These are phyloP conservation scores for Penicillium sp. DNA, from an alignment of 2,329 filamentous ascomycete species.

Conservation along the genomic window DNA sequence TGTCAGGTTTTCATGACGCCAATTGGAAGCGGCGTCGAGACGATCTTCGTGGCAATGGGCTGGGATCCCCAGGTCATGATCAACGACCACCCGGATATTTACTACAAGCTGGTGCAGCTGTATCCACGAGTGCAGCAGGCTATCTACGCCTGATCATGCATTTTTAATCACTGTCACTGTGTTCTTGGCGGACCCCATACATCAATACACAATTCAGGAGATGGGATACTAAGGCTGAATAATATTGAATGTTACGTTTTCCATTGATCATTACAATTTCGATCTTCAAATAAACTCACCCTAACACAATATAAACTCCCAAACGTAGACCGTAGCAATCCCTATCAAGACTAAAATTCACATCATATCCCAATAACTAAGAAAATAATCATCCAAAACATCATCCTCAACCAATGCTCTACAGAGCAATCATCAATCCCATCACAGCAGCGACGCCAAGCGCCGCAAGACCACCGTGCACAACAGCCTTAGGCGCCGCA, in stretches of 20 bases:
- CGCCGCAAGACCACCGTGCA: constrained; percentile 12
- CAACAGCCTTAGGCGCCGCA: constrained; percentile 12
- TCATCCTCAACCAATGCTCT: background rate
- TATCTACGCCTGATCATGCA: constrained; percentile 59
- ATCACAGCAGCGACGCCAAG: constrained; percentile 22
- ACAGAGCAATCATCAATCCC: constrained; percentile 25
- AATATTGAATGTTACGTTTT: background rate
- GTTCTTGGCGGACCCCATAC: background rate
- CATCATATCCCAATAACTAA: background rate
- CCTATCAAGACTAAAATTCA: background rate
- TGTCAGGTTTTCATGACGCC: constrained; percentile 88
- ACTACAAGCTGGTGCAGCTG: constrained; percentile 72
- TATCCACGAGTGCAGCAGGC: constrained; percentile 82
- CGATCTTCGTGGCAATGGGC: constrained; percentile 78
- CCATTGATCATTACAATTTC: constrained; percentile 3
- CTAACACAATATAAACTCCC: background rate
- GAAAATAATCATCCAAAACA: background rate
- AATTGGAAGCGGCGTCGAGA: constrained; percentile 82
- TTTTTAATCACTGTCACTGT: background rate
- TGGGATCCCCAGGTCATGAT: constrained; percentile 70
- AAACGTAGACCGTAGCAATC: background rate
- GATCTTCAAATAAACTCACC: background rate
- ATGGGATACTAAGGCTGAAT: background rate
- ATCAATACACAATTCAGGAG: background rate
- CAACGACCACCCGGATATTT: constrained; percentile 77